Percentiles rank a stretch among this genome's conserved stretches.
Evolutionary conservation across 352 stramenopile genomes (phyloP).

Genomic region (Globisporangium radiosum): DNA sequence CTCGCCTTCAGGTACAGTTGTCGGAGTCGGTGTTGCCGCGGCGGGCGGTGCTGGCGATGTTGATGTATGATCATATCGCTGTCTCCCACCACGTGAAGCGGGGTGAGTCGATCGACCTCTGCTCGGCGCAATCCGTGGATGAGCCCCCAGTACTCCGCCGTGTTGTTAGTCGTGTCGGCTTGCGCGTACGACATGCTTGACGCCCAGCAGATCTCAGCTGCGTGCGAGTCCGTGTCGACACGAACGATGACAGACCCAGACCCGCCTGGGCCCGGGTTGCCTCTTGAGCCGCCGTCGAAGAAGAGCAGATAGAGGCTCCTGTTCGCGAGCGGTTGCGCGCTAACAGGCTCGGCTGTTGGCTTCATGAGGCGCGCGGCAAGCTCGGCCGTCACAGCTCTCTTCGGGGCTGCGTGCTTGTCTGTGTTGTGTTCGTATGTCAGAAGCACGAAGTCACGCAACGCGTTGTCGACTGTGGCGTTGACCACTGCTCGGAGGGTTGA

Average conservation of each 20-base stretch:
- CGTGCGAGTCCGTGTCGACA: constrained; percentile 1
- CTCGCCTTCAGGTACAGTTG: constrained; percentile 1
- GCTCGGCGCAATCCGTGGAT: constrained; percentile 3
- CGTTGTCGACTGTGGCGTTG: too few relatives aligned
- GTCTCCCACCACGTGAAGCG: constrained; percentile 7
- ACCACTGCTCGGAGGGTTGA: too few relatives aligned
- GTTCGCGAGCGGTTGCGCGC: too few relatives aligned
- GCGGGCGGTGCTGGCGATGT: constrained; percentile 2
- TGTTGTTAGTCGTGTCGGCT: constrained; percentile 5
- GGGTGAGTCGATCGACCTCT: background rate
- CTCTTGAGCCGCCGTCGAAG: constrained; percentile 4
- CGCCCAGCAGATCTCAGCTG: constrained; percentile 1
- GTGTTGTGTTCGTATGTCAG: too few relatives aligned
- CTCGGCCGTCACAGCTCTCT: too few relatives aligned
- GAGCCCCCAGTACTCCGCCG: constrained; percentile 4
- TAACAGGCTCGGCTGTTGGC: too few relatives aligned
- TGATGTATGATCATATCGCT: constrained; percentile 6
- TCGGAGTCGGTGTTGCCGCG: background rate
- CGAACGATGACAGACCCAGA: background rate
- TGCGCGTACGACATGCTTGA: constrained; percentile 3
- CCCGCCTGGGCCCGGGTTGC: constrained; percentile 3
- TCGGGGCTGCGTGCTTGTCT: too few relatives aligned
- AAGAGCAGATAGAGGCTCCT: constrained; percentile 4
- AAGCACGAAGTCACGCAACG: too few relatives aligned
- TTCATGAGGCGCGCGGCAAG: too few relatives aligned